These are phyloP conservation scores for Pichia inconspicua DNA, from an alignment of 1,139 yeast genomes.

Conservation along the genomic window DNA sequence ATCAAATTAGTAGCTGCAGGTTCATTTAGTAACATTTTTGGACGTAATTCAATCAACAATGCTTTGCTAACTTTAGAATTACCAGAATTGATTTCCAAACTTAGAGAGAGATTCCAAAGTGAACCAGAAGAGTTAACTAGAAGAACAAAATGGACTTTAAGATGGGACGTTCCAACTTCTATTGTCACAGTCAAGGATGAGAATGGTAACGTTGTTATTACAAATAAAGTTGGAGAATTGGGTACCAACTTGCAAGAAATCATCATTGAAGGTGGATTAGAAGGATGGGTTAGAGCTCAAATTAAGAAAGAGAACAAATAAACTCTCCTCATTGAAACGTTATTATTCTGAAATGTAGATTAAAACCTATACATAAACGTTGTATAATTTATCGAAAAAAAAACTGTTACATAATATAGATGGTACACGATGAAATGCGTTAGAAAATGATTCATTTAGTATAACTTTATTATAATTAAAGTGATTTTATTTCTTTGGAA, in stretches of 20 bases:
- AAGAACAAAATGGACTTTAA: slow-evolving; percentile 89
- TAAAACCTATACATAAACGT: neutral
- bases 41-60: slow-evolving; percentile 91
- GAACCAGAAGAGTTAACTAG: slow-evolving; percentile 64
- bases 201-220: slow-evolving; percentile 52
- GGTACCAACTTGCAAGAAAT: slow-evolving; percentile 95
- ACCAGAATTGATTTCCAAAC: slow-evolving; percentile 71
- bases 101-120: slow-evolving; percentile 59
- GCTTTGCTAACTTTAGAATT: slow-evolving; percentile 90
- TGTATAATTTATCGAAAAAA: neutral
- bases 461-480: no score
- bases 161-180: slow-evolving; percentile 88
- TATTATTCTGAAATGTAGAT: neutral
- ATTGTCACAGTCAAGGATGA: slow-evolving; percentile 70
- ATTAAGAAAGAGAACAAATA: slow-evolving; percentile 30
- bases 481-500: slow-evolving; percentile 72
- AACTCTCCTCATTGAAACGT: neutral
- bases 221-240: slow-evolving; percentile 88
- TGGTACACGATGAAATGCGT: neutral
- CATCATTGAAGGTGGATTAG: slow-evolving; percentile 94
- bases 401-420: neutral
- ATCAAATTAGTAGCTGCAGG: slow-evolving; percentile 92
- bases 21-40: slow-evolving; percentile 93
- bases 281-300: slow-evolving; percentile 92
- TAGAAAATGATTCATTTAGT: no score